Base-by-base conservation (phyloP, 495 filamentous ascomycete genomes). In the Xylaria flabelliformis region DNA sequence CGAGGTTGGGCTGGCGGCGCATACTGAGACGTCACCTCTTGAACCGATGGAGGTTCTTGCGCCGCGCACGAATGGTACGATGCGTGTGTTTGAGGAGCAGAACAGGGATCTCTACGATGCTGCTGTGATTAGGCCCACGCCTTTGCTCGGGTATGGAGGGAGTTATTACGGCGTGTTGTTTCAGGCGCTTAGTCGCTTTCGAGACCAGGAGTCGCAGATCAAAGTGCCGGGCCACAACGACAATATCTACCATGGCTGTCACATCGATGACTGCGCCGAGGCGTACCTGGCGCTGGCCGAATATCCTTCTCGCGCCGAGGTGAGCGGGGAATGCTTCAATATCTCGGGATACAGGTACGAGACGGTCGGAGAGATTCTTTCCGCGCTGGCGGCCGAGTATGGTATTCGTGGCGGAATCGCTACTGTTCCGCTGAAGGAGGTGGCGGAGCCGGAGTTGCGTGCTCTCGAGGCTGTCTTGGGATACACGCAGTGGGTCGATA, bases 181-280 rank as follows among this genome's bases (percentile, higher is more conserved):
- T 69, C 76, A 78, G 19, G 55, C 67, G 15, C 32, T 70, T 5
- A 6, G 17, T 4, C 65, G 34, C 17, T 36, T 46, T 77, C 29
- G 72, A 2, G 69, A 67, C 15, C 51, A 75, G 1, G 67, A 72
- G 7, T 64, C 73, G 0, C 36, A n/a, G 15, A n/a, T 83, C 19
- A 71, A 76, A 41, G 58, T 84, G 2, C 64, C 76, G 3, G 68
- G 74, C 7, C 73, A 83, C 61, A 72, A 69, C n/a, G 73, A 79
- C 36, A 82, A 74, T 3, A 80, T 85, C 53, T 70, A 83, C 53
- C 83, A 85, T 70, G 80, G 74, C 21, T 74, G 77, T 41, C 83
- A 85, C 53, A 72, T 85, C 36, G 83, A 85, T 70, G 83, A 85
- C 73, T 84, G 82, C 59, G 83, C 74, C 12, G 81, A 83, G 24